These are phyloP conservation scores for Claviceps citrina DNA, from an alignment of 2,329 filamentous ascomycete genomes.

Conservation along the genomic window DNA sequence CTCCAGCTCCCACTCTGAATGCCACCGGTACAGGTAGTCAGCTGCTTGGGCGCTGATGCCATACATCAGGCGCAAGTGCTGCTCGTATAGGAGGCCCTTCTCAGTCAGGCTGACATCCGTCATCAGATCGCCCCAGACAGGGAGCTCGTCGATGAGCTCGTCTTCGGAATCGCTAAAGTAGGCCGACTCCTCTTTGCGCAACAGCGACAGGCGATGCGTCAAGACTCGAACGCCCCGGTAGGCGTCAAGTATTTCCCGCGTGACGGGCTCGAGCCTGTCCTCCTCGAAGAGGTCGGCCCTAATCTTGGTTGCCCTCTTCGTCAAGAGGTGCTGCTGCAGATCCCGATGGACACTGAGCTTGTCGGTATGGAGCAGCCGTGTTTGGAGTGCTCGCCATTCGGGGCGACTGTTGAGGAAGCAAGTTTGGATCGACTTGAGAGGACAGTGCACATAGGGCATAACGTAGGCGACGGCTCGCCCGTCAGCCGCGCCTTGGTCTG, in stretches of 20 bases:
- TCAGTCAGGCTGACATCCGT: not conserved
- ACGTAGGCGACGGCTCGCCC: not conserved
- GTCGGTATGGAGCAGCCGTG: no score
- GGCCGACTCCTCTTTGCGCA: not conserved
- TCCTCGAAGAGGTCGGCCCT: not conserved
- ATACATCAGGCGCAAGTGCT: constrained; percentile 2
- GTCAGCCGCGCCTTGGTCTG: not conserved
- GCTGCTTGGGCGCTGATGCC: constrained; percentile 4
- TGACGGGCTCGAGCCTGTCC: not conserved
- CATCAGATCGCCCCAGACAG: constrained; percentile 2
- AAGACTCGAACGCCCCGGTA: not conserved
- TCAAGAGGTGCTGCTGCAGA: not conserved
- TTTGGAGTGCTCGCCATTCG: not conserved
- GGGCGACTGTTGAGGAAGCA: not conserved
- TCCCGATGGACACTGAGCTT: no score
- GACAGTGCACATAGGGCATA: not conserved
- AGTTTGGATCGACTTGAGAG: not conserved
- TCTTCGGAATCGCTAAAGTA: not conserved
- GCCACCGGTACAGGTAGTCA: constrained; percentile 3
- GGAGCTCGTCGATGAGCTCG: not conserved
- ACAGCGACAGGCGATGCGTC: not conserved
- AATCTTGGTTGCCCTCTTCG: not conserved
- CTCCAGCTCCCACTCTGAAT: constrained; percentile 6
- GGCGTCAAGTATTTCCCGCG: not conserved
- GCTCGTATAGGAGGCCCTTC: not conserved